Base-by-base conservation (phyloP, 305 asterid genomes). In the Andrographis paniculata region DNA sequence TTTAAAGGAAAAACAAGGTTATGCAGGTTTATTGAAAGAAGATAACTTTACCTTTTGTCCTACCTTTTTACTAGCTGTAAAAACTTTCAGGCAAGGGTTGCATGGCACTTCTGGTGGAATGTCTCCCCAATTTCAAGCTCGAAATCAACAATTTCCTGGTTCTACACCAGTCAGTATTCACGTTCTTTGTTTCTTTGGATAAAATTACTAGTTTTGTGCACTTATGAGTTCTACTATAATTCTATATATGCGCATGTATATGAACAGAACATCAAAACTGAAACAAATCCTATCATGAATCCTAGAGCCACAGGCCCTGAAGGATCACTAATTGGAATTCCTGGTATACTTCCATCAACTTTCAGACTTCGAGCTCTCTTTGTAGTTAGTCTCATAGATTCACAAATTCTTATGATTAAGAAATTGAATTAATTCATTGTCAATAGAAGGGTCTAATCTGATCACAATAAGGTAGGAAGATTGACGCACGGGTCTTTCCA, bases 121-220 rank as follows among this genome's bases (percentile, higher is more conserved):
- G 79, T 84, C 97, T 37, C 82, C 99, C 14, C 99, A 87, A 67
- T 87, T 87, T 65, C 97, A 87, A 70, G 77, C 80, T 45, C 85
- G 92, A 52, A 76, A 74, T 75, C 99, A 87, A 64, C 99, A 84
- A 68, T 86, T 77, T 76, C 93, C 94, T 11, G 97, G 92, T 39
- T 74, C 97, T 72, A 44, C 94, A 23, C 78, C 87, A 11, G 99
- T 92, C 47, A 70, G 95, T 72, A 65, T 55, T 55, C 59, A 50
- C 9, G 39, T 60, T 27, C 52, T 28, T 33, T 42, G 17, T 40
- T 66, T 60, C 33, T n/a, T 21, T 48, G 18, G 62, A 49, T 23
- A 42, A 12, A n/a, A 50, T 60, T 23, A 17, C 15, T 54, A 18
- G 48, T 49, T 45, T 28, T 31, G 35, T 20, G 28, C 44, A 14